Percentiles rank a stretch among this genome's conserved stretches.
phyloP scores from a whole-genome alignment of 169 alveolate genomes.

The Sarcocystis neurona region DNA sequence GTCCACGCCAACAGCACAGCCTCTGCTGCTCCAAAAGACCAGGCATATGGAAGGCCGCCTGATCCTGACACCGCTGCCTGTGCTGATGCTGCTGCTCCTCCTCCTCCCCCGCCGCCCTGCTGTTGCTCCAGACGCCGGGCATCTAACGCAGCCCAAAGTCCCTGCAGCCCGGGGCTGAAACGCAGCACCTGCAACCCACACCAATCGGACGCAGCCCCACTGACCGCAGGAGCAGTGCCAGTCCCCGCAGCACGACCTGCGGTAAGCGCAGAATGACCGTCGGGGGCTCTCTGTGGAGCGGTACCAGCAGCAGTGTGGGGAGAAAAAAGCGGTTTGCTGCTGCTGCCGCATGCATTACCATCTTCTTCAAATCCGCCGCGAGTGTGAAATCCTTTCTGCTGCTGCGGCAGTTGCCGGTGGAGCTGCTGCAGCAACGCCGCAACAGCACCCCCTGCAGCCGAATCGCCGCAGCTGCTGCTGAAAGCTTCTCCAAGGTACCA shows the following conservation, averaged over 20 bases:
- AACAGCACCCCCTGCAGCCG: too few species aligned
- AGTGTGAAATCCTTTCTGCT: neutral
- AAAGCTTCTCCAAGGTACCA: neutral
- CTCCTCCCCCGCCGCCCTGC: neutral
- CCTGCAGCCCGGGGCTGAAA: neutral
- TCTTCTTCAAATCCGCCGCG: too few species aligned
- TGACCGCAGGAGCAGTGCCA: too few species aligned
- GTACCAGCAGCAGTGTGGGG: too few species aligned
- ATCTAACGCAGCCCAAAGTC: neutral
- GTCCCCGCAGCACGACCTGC: too few species aligned
- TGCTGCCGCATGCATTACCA: too few species aligned
- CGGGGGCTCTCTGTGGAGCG: too few species aligned
- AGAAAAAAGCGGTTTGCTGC: too few species aligned
- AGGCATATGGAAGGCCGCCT: too few species aligned
- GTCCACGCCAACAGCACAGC: conserved; percentile 2
- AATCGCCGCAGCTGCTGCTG: neutral
- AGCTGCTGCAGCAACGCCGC: too few species aligned
- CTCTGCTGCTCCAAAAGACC: neutral
- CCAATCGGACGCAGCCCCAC: neutral
- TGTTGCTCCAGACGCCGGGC: neutral
- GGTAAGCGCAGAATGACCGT: too few species aligned
- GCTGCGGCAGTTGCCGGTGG: neutral
- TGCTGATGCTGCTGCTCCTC: neutral
- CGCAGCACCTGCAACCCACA: neutral
- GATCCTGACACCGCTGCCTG: neutral